Evolutionary conservation across 2,329 filamentous ascomycete genomes (phyloP), one percentile per base, ranked within the genome.

Genomic region (Cladobotryum mycophilum): DNA sequence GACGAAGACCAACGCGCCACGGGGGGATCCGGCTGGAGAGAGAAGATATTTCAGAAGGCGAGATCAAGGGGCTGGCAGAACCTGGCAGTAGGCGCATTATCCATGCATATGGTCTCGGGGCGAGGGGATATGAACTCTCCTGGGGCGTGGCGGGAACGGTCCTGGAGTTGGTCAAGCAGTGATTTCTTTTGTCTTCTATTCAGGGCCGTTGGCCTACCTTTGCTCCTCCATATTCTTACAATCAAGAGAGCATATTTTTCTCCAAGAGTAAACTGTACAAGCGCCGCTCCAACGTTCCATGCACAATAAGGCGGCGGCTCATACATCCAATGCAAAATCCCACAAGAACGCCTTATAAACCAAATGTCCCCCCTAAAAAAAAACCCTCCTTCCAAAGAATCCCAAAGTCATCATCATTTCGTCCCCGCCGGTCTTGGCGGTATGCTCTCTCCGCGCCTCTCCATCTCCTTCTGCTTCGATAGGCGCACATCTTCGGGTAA

Each of bases 101-200:
- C 5, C 79, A 82, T 64, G 78, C 77, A 1, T 82, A 82, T 60
- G 79, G 79, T 3, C 69, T 77, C 34, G 79, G 77, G 12, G 79
- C 79, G 5, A 68, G 79, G 41, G 79, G 79, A 0, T 81, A 73
- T 57, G 79, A 82, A 63, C 58, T 81, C 25, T 81, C 78, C 14
- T 79, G 76, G 75, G 79, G 79, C 2, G 71, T 81, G 13, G 78
- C 76, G 2, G 72, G 74, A 51, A 71, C 34, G 30, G 53, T 55
- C 11, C 14, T 53, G 15, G 44, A 47, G 34, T 43, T 55, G 41
- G 51, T 53, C 47, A 47, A 53, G 47, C 42, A 47, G 38, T 42
- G 51, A 53, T 45, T 45, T 49, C n/a, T 18, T 45, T 43, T 46
- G 49, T 30, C 49, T 30, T 52, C 49, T 52, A 48, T 52, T 34